Evolutionary conservation across 75 land plant genomes (phyloP), one percentile per base, ranked within the genome.

Genomic region (Sequoiadendron giganteum): DNA sequence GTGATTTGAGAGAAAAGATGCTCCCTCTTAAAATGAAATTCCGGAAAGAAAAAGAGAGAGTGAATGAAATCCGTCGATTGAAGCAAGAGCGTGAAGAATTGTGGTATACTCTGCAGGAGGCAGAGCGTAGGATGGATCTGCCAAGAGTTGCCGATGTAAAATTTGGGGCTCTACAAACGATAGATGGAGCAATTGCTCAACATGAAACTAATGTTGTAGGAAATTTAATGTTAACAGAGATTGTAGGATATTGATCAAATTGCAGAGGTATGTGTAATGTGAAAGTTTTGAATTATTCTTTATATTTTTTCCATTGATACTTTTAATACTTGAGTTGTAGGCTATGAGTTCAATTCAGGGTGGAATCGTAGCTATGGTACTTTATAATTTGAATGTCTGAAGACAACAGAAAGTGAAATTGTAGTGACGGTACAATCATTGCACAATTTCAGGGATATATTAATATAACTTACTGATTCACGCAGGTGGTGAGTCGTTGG

Each of bases 221-320:
- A 87, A 95, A 95, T 65, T 79, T 92, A 54, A 97, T 98, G 97
- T 90, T 98, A 39, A 96, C 99, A 1, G 99, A 98, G 75, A 92
- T 95, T 68, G 99, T 98, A 52, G 99, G 97, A 11, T 97, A n/a
- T 96, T 10, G 99, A 98, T 1, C 99, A 98, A 32, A 95, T 98
- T 84, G 99, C 99, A 36, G 99, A 98, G 93, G 98, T 94, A 88
- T 32, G 85, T 65, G 2, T 19, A 9, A 86, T n/a, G 7, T 45
- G 25, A 61, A 0, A 10, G 52, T 48, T 48, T 36, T 61, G 68
- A 61, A 19, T 61, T 19, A 4, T 61, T 61, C 25, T 55, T 14
- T 14, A n/a, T 5, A 28, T 28, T 28, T 32, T 21, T 83, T 83
- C 30, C 8, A 14, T 84, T 78, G 45, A 39, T 61, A 61, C 25